Percentiles rank a stretch among this genome's conserved stretches.
These are phyloP conservation scores for Physcomitrellopsis africana DNA, from an alignment of 225 moss, liverwort and hornwort genomes.

Conservation along the genomic window DNA sequence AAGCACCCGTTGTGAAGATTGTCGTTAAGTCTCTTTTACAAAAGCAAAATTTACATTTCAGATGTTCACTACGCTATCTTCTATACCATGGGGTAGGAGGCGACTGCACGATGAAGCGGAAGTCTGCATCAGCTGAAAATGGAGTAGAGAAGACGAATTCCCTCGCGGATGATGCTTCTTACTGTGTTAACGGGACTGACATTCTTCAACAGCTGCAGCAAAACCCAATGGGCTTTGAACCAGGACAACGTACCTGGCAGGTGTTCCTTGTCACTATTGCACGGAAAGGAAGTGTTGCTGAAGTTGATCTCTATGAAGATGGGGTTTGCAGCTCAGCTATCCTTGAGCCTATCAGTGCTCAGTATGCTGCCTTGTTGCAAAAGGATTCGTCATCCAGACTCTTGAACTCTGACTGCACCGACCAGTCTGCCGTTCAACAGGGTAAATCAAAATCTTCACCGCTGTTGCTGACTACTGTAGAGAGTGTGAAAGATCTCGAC, in stretches of 20 bases:
- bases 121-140: slow-evolving; percentile 14
- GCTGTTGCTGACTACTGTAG: slow-evolving; percentile 1
- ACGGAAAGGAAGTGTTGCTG: slow-evolving; percentile 52
- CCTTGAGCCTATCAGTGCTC: slow-evolving; percentile 65
- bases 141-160: slow-evolving; percentile 9
- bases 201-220: slow-evolving; percentile 63
- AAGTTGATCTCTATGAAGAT: slow-evolving; percentile 49
- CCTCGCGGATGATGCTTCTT: slow-evolving; percentile 26
- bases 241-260: slow-evolving; percentile 72
- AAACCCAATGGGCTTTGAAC: slow-evolving; percentile 40
- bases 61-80: slow-evolving; percentile 44
- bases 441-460: slow-evolving; percentile 12
- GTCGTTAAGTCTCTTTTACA: slow-evolving; percentile 50
- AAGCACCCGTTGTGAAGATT: slow-evolving; percentile 38
- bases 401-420: slow-evolving; percentile 26
- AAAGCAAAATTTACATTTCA: slow-evolving; percentile 44
- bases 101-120: slow-evolving; percentile 18
- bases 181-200: slow-evolving; percentile 41
- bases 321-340: slow-evolving; percentile 52
- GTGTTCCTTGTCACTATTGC: slow-evolving; percentile 70
- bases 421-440: slow-evolving; percentile 16
- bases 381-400: slow-evolving; percentile 23
- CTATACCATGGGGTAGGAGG: slow-evolving; percentile 28
- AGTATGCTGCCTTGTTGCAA: slow-evolving; percentile 60
- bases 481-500: slow-evolving; percentile 19